Evolutionary conservation across 2,329 filamentous ascomycete genomes (phyloP), one percentile per base, ranked within the genome.

Genomic region (Hypoxylon sp.): DNA sequence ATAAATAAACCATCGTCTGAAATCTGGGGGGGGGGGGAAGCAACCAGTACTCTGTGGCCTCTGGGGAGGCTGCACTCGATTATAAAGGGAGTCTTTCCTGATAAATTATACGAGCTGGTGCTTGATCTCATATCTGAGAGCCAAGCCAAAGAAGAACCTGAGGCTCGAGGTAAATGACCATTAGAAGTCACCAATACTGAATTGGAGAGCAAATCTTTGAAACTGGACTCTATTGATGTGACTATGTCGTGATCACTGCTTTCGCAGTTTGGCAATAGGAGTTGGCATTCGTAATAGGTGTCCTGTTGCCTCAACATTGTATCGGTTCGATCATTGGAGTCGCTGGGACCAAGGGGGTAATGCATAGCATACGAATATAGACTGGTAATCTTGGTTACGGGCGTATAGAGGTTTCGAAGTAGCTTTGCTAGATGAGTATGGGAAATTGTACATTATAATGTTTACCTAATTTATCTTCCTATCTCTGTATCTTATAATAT

Each of bases 121-220:
- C 55, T 58, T n/a, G n/a, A 50, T 48, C 39, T 41, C 7, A 50
- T 58, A 9, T 41, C 23, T 30, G 54, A 27, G 21, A 39, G 23
- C 8, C 21, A 39, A 39, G 23, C n/a, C 16, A 14, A 23, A 30
- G 30, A 21, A 9, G 30, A 8, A 3, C 8, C 12, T 16, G 29
- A 39, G 7, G 9, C 45, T 48, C 32, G 30, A 25, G 14, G 43
- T 39, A 57, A 57, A 39, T 45, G 54, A n/a, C 14, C 2, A 19
- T 9, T 11, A 29, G 54, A 27, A 47, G 43, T 16, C 19, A 8
- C 32, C 3, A 21, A 8, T 5, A 4, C 37, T 9, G 29, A 21
- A 21, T n/a, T n/a, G 30, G 30, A 48, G 9, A 37, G 30, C 21
- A 57, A 57, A 8, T 32, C 43, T 39, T 48, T 57, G n/a, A 57